Evolutionary conservation across 768 basidiomycete genomes (phyloP).

Genomic region (Aureoboletus auriporus): DNA sequence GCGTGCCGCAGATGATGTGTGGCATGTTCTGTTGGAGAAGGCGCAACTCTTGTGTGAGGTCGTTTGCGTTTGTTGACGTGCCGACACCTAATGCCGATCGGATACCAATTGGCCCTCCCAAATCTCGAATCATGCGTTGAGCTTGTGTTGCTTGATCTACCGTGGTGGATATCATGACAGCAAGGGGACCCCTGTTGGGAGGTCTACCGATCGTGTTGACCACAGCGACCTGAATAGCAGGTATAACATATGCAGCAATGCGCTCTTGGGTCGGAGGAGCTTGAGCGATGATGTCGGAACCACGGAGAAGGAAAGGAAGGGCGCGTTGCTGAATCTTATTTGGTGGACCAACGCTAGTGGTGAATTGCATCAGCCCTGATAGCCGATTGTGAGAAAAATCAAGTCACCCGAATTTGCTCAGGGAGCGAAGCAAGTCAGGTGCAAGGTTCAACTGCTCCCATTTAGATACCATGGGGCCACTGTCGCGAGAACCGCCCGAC

Average conservation of each 20-base stretch:
- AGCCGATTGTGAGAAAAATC: slow-evolving; percentile 3
- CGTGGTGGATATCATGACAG: slow-evolving; percentile 94
- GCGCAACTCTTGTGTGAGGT: slow-evolving; percentile 72
- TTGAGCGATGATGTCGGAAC: slow-evolving; percentile 96
- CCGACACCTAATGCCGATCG: slow-evolving; percentile 88
- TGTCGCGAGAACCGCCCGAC: slow-evolving; percentile 57
- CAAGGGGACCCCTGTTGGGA: slow-evolving; percentile 70
- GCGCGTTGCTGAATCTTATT: slow-evolving; percentile 99
- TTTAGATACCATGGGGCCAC: slow-evolving; percentile 82
- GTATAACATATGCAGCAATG: slow-evolving; percentile 95
- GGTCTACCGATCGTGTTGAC: slow-evolving; percentile 53
- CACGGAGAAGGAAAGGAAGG: slow-evolving; percentile 89
- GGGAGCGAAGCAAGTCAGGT: slow-evolving; percentile 81
- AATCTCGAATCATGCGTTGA: slow-evolving; percentile 89
- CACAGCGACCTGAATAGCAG: slow-evolving; percentile 79
- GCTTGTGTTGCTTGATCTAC: slow-evolving; percentile 99
- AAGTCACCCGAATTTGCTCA: slow-evolving; percentile 90
- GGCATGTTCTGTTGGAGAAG: slow-evolving; percentile 88
- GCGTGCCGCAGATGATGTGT: slow-evolving; percentile 95
- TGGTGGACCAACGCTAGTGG: slow-evolving; percentile 85
- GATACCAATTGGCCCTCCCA: slow-evolving; percentile 91
- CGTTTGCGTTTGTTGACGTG: slow-evolving; percentile 56
- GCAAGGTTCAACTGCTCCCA: slow-evolving; percentile 92
- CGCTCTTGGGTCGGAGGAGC: slow-evolving; percentile 98
- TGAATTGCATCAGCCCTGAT: slow-evolving; percentile 11